These are phyloP conservation scores for Entomortierella lignicola DNA, from an alignment of 192 early-diverging fungal genomes.

Conservation along the genomic window DNA sequence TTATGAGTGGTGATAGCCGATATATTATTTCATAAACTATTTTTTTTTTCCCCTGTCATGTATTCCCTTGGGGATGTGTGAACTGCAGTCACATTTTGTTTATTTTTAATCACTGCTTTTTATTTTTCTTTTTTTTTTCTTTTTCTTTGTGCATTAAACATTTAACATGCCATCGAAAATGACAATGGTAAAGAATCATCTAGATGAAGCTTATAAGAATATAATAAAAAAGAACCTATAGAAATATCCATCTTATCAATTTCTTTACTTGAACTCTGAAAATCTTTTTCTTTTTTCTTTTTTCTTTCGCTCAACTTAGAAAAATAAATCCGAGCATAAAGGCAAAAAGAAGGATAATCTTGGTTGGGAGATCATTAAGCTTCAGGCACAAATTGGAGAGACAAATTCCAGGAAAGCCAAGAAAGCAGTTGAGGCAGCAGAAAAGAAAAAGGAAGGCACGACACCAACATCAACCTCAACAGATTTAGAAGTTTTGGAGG, in stretches of 20 bases:
- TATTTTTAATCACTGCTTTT: neutral
- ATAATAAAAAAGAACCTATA: no score
- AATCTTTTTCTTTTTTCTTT: neutral
- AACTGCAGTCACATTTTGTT: neutral
- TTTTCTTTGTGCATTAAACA: neutral
- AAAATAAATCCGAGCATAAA: conserved; percentile 8
- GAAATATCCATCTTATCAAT: no score
- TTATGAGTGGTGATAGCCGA: no score
- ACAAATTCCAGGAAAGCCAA: conserved; percentile 37
- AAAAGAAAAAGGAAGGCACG: conserved; percentile 20
- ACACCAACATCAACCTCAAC: neutral
- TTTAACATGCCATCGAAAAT: conserved; percentile 1
- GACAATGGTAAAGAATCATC: conserved; percentile 14
- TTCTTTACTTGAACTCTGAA: neutral
- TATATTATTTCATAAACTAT: no score
- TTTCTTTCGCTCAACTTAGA: neutral
- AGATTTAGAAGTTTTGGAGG: conserved; percentile 4
- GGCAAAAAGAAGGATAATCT: conserved; percentile 49
- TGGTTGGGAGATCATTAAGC: conserved; percentile 47
- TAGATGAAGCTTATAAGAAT: no score
- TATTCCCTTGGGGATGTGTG: no score
- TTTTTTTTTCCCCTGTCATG: no score
- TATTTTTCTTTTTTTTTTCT: conserved; percentile 23
- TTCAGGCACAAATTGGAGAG: conserved; percentile 49
- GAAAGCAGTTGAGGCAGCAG: conserved; percentile 32